phyloP scores from a whole-genome alignment of 352 stramenopile species.

The Pelagophyceae sp. region DNA sequence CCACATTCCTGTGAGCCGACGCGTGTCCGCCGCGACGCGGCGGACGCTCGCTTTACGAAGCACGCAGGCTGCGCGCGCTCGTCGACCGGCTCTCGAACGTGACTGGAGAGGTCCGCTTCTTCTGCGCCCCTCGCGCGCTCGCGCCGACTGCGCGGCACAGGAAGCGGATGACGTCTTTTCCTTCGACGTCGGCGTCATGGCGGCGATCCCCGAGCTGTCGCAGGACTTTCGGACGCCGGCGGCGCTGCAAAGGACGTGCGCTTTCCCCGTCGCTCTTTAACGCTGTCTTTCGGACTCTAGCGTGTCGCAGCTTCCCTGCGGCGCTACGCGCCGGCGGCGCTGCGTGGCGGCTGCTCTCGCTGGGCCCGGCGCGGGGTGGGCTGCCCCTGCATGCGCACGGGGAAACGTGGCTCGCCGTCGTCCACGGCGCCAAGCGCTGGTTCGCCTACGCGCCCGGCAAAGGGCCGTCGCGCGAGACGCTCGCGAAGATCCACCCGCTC shows the following conservation, averaged over 20 bases:
- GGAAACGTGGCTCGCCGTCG: constrained; percentile 36
- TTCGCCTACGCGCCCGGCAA: constrained; percentile 38
- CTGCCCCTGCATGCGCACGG: constrained; percentile 38
- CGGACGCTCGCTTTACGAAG: too few relatives aligned
- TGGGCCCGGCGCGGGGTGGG: constrained; percentile 27
- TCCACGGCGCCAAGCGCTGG: constrained; percentile 40
- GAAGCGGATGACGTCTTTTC: constrained; percentile 11
- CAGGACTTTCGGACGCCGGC: constrained; percentile 28
- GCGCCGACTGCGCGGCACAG: too few relatives aligned
- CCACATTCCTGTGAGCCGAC: too few relatives aligned
- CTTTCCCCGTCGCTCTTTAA: too few relatives aligned
- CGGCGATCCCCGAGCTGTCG: constrained; percentile 18
- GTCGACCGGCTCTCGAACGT: constrained; percentile 18
- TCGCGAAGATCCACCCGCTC: constrained; percentile 21
- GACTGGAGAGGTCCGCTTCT: background rate
- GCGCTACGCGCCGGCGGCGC: constrained; percentile 7
- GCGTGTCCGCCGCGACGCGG: too few relatives aligned
- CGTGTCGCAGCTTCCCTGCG: constrained; percentile 26
- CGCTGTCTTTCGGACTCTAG: too few relatives aligned
- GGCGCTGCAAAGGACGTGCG: constrained; percentile 23
- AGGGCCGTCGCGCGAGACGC: constrained; percentile 26
- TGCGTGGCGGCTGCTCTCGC: constrained; percentile 26
- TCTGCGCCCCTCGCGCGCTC: background rate
- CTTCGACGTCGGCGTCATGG: constrained; percentile 17
- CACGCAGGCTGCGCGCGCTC: constrained; percentile 24